Percentiles rank a stretch among this genome's conserved stretches.
These are phyloP conservation scores for Amanita thiersii DNA, from an alignment of 768 basidiomycete genomes.

Conservation along the genomic window DNA sequence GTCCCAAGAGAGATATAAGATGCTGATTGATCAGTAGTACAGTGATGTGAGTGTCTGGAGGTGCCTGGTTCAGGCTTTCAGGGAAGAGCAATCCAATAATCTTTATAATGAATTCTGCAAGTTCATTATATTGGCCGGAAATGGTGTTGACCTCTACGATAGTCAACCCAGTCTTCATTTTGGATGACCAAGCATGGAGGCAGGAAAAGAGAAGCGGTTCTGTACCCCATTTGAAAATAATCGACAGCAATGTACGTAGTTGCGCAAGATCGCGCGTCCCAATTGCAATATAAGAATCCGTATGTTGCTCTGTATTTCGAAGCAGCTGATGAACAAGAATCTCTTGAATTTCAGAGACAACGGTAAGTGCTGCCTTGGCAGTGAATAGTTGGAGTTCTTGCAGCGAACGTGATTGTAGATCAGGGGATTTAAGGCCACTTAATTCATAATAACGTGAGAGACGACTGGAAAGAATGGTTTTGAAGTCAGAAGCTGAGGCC, in stretches of 20 bases:
- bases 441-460: constrained; percentile 30
- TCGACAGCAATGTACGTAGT: constrained; percentile 55
- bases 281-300: constrained; percentile 26
- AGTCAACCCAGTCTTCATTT: constrained; percentile 17
- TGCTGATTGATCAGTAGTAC: constrained; percentile 49
- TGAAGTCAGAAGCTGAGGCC: constrained; percentile 22
- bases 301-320: constrained; percentile 8
- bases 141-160: constrained; percentile 38
- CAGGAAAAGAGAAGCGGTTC: constrained; percentile 43
- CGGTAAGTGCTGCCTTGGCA: constrained; percentile 44
- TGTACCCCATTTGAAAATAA: constrained; percentile 67
- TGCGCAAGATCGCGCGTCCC: constrained; percentile 61
- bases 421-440: constrained; percentile 9
- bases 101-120: constrained; percentile 34
- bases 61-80: constrained; percentile 32
- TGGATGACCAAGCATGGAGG: constrained; percentile 29
- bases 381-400: constrained; percentile 43
- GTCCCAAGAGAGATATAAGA: constrained; percentile 46
- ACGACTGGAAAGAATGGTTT: constrained; percentile 28
- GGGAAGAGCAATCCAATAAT: constrained; percentile 49
- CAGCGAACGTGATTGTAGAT: constrained; percentile 17
- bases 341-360: constrained; percentile 40
- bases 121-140: constrained; percentile 31
- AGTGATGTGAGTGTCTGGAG: constrained; percentile 55
- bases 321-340: constrained; percentile 20